Evolutionary conservation across 495 filamentous ascomycete species (phyloP), one percentile per base, ranked within the genome.

Genomic region (Lophiotrema nucula): DNA sequence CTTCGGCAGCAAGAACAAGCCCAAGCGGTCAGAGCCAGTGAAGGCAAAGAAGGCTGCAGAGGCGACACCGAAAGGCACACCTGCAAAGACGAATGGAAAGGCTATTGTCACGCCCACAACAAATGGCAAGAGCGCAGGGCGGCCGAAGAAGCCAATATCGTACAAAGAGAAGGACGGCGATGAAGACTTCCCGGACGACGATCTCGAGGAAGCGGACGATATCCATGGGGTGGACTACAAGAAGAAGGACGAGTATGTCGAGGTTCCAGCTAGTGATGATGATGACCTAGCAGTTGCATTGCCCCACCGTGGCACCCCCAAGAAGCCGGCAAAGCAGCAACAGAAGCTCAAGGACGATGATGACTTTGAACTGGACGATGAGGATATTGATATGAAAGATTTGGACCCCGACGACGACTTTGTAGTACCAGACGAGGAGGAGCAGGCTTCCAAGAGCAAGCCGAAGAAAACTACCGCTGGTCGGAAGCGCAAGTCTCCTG

Each of bases 401-500:
- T 53, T 58, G 3, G 62, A 72, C 56, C 61, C 69, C 3, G 72
- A 77, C 33, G 73, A 74, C 47, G 67, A 76, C 62, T 71, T 73
- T 28, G 46, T 73, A 5, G 66, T 56, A 13, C 68, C 73, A 11
- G 69, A 73, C n/a, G 66, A 66, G 21, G 69, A 70, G 18, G 68
- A 72, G 57, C 37, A 64, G 53, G 61, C 70, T 4, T 60, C 71
- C 6, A 79, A 76, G 60, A 69, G 70, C 27, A 63, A 68, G 44
- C 62, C 69, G 22, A 66, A 65, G 11, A 78, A 66, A 53, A 47
- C 75, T 31, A 71, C 65, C 47, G 63, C 73, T 15, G 68, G 72
- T 26, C 72, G 76, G 45, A 86, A 86, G 62, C 79, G 83, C 39
- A 85, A 85, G 60, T 79, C 81, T 25, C 73, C 56, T 2, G 73